Percentiles rank a stretch among this genome's conserved stretches.
phyloP scores from a whole-genome alignment of 2,329 filamentous ascomycete species.

The Calonectria pseudoreteaudii region DNA sequence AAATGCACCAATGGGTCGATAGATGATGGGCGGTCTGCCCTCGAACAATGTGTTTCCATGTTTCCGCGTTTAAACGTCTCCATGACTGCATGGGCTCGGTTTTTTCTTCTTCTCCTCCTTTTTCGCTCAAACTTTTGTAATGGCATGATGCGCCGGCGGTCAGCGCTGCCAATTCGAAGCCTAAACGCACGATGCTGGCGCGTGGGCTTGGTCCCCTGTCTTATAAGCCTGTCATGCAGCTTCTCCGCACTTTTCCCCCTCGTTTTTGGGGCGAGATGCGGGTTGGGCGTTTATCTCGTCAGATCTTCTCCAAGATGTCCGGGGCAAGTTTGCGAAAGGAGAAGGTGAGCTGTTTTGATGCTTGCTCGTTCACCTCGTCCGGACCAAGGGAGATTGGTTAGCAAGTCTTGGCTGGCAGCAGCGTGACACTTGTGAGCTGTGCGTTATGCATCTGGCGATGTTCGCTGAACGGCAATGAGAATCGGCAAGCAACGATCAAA shows the following conservation, averaged over 20 bases:
- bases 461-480: neutral
- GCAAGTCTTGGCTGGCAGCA: conserved; percentile 3
- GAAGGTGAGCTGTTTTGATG: conserved; percentile 16
- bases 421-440: neutral
- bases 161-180: neutral
- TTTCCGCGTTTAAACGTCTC: conserved; percentile 9
- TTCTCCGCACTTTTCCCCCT: conserved; percentile 24
- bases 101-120: too few relatives aligned
- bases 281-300: conserved; percentile 7
- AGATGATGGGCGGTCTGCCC: conserved; percentile 40
- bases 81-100: neutral
- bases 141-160: neutral
- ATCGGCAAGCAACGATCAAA: neutral
- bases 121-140: neutral
- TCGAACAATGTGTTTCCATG: conserved; percentile 42
- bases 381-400: conserved; percentile 8
- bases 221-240: conserved; percentile 9
- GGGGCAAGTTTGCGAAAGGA: conserved; percentile 8
- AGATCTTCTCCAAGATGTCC: conserved; percentile 7
- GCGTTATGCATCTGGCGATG: neutral
- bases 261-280: conserved; percentile 10
- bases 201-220: conserved; percentile 9
- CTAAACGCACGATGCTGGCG: neutral
- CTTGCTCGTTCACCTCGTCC: neutral
- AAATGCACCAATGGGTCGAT: conserved; percentile 40